Conservation (phyloP, 2,329 filamentous ascomycete species). For the Mariannaea elegans region DNA sequence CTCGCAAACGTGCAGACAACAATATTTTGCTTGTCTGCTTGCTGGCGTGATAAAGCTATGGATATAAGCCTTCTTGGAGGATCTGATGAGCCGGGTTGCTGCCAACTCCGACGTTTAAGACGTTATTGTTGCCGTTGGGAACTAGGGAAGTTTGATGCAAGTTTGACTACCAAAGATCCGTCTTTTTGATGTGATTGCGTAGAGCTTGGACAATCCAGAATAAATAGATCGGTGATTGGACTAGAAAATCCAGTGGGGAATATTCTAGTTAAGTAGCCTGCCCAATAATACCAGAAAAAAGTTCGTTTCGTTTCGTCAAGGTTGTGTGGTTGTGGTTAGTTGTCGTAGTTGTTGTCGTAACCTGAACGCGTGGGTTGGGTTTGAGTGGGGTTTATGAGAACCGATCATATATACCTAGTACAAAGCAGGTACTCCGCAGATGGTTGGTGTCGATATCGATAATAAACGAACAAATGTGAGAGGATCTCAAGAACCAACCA, state of each 20-base stretch:
- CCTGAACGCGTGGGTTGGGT: slow-evolving; percentile 13
- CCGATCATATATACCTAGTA: no score
- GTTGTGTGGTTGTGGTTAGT: slow-evolving; percentile 10
- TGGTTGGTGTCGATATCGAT: not conserved
- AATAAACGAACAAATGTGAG: not conserved
- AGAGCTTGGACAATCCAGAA: slow-evolving; percentile 18
- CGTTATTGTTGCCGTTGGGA: not conserved
- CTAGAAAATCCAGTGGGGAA: not conserved
- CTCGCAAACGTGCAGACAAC: no score
- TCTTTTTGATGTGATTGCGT: slow-evolving; percentile 17
- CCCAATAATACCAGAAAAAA: not conserved
- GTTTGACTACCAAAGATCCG: not conserved
- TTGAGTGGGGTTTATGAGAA: slow-evolving; percentile 13
- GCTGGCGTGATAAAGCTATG: not conserved
- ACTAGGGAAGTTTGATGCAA: not conserved
- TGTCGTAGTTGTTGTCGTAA: slow-evolving; percentile 8
- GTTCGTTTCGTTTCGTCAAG: slow-evolving; percentile 35
- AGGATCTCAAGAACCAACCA: not conserved
- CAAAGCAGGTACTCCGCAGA: no score
- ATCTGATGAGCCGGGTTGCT: no score
- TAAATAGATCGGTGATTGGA: slow-evolving; percentile 29
- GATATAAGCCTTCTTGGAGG: not conserved
- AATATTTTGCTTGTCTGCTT: no score
- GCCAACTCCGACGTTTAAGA: not conserved
- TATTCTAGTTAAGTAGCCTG: not conserved